phyloP scores from a whole-genome alignment of 1,284 basidiomycete species.

The Cystobasidium pallidum region DNA sequence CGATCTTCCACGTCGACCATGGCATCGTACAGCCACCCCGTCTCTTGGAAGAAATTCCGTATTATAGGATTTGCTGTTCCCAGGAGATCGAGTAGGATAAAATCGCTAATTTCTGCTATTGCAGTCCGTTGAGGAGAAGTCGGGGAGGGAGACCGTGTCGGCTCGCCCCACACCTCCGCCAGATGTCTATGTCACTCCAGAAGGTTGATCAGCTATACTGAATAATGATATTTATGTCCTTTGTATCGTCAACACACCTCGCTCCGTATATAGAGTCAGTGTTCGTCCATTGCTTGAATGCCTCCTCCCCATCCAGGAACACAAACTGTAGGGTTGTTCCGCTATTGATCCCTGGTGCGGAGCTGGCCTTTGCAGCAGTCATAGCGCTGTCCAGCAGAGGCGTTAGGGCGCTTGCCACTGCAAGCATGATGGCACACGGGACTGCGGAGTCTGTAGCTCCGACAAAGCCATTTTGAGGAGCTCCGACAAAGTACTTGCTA shows the following conservation, averaged over 20 bases:
- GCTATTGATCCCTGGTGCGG: conserved; percentile 67
- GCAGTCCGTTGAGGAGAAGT: conserved; percentile 61
- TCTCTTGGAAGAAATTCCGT: conserved; percentile 79
- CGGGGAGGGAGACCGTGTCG: conserved; percentile 64
- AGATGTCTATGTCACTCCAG: conserved; percentile 68
- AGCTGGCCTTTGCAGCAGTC: conserved; percentile 61
- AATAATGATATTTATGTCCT: too few species aligned
- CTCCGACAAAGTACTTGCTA: conserved; percentile 81
- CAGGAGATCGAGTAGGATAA: conserved; percentile 78
- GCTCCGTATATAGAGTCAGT: conserved; percentile 93
- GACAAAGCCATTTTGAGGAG: conserved; percentile 82
- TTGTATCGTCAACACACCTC: conserved; percentile 61
- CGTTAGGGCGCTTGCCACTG: conserved; percentile 79
- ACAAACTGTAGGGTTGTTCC: conserved; percentile 85
- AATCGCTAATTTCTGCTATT: conserved; percentile 80
- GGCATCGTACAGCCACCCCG: conserved; percentile 84
- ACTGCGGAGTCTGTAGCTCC: conserved; percentile 98
- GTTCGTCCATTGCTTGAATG: conserved; percentile 85
- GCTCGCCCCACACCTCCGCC: conserved; percentile 71
- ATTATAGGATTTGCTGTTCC: conserved; percentile 74
- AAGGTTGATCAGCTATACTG: conserved; percentile 10
- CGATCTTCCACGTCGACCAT: conserved; percentile 70
- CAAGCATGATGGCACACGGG: conserved; percentile 89
- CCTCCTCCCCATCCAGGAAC: conserved; percentile 98
- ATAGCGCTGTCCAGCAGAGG: conserved; percentile 66